phyloP scores from a whole-genome alignment of 2,329 filamentous ascomycete genomes.

The Penicillium glabrum region DNA sequence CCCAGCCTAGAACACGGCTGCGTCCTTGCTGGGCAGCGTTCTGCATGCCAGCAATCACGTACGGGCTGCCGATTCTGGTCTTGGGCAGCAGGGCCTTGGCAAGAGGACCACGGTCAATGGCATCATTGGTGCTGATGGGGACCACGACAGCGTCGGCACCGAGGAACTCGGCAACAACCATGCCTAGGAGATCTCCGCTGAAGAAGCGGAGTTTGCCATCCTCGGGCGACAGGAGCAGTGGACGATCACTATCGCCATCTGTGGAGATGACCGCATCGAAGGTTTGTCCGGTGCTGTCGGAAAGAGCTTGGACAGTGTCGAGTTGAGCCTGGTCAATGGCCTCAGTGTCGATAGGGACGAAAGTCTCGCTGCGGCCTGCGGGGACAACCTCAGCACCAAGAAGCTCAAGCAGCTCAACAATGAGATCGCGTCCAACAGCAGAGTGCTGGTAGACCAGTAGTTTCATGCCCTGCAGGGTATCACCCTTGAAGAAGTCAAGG shows the following conservation, averaged over 20 bases:
- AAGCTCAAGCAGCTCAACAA: constrained; percentile 30
- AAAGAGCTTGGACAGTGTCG: constrained; percentile 28
- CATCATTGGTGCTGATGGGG: constrained; percentile 35
- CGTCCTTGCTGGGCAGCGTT: constrained; percentile 27
- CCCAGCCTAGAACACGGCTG: constrained; percentile 32
- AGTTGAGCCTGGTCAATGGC: constrained; percentile 34
- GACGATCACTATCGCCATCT: constrained; percentile 36
- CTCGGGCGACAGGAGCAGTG: constrained; percentile 30
- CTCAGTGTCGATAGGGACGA: constrained; percentile 37
- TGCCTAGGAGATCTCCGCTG: constrained; percentile 33
- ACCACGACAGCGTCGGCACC: constrained; percentile 31
- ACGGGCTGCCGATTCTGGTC: constrained; percentile 36
- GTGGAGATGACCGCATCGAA: constrained; percentile 34
- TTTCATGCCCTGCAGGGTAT: constrained; percentile 28
- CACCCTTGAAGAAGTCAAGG: constrained; percentile 31
- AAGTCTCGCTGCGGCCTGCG: constrained; percentile 34
- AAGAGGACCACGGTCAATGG: constrained; percentile 31
- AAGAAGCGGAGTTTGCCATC: constrained; percentile 31
- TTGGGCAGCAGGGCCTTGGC: constrained; percentile 28
- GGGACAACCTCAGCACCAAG: constrained; percentile 30
- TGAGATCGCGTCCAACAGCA: constrained; percentile 34
- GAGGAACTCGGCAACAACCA: constrained; percentile 34
- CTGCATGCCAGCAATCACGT: constrained; percentile 36
- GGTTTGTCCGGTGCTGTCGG: constrained; percentile 20
- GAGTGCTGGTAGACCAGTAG: constrained; percentile 36